Evolutionary conservation across 768 basidiomycete genomes (phyloP).

Genomic region (Trametes cinnabarina): DNA sequence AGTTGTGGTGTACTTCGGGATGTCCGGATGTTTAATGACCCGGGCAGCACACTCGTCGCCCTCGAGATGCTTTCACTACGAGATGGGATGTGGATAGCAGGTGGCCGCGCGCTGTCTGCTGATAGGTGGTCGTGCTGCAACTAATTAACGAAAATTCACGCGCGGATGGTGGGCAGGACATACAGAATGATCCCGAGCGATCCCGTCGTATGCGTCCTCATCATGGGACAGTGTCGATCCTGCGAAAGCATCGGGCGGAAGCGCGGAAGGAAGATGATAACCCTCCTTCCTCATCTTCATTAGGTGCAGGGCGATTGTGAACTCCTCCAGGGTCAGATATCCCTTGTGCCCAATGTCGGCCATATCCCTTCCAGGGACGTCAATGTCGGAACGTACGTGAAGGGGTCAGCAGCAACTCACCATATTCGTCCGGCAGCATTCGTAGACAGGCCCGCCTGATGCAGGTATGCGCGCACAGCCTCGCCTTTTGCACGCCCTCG

Average conservation of each 20-base stretch:
- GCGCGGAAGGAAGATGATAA: slow-evolving; percentile 15
- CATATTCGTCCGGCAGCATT: slow-evolving; percentile 21
- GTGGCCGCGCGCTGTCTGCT: background rate
- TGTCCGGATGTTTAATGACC: slow-evolving; percentile 1
- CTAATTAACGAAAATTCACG: background rate
- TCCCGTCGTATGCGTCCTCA: slow-evolving; percentile 10
- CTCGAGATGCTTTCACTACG: background rate
- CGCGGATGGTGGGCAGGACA: background rate
- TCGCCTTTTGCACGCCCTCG: slow-evolving; percentile 12
- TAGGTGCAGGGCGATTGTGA: slow-evolving; percentile 22
- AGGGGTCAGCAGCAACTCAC: background rate
- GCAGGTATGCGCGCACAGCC: slow-evolving; percentile 12
- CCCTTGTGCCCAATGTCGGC: slow-evolving; percentile 18
- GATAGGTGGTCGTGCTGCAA: background rate
- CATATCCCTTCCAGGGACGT: slow-evolving; percentile 11
- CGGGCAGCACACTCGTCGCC: background rate
- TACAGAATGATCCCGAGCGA: background rate
- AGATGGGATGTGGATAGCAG: background rate
- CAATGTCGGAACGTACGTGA: background rate
- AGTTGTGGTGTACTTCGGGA: slow-evolving; percentile 12
- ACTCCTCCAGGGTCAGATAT: slow-evolving; percentile 18
- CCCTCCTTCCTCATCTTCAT: slow-evolving; percentile 21
- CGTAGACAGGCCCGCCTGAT: slow-evolving; percentile 12
- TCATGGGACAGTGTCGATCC: background rate
- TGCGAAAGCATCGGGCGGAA: slow-evolving; percentile 9